A percentile compares a stretch with the other conserved stretches of the same genome.
Conservation (phyloP, 805 yeast genomes). For the Torulaspora maleeae region DNA sequence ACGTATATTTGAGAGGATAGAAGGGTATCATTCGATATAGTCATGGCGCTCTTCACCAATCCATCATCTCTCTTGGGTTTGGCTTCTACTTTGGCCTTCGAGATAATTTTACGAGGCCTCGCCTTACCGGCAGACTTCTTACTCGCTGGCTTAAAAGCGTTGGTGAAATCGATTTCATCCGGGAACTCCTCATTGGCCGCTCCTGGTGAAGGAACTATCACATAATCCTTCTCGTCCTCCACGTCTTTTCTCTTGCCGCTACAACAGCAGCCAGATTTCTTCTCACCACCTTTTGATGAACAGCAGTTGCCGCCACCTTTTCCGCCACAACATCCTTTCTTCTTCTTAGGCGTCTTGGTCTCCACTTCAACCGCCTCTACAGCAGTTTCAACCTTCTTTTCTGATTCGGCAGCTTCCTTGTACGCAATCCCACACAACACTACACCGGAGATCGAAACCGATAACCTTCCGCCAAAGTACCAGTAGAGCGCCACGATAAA, state of each 20-base stretch:
- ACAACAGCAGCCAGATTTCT: slow-evolving; percentile 31
- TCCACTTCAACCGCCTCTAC: background rate
- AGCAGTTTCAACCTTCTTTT: background rate
- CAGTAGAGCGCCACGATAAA: slow-evolving; percentile 14
- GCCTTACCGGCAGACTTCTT: slow-evolving; percentile 4
- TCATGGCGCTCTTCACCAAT: slow-evolving; percentile 33
- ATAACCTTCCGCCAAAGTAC: slow-evolving; percentile 37
- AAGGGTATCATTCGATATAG: slow-evolving; percentile 41
- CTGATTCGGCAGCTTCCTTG: slow-evolving; percentile 11
- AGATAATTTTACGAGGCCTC: slow-evolving; percentile 16
- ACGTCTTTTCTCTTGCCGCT: slow-evolving; percentile 27
- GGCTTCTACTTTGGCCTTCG: slow-evolving; percentile 7
- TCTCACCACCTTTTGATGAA: slow-evolving; percentile 16
- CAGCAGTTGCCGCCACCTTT: slow-evolving; percentile 19
- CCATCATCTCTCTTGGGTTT: slow-evolving; percentile 12
- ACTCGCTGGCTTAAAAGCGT: slow-evolving; percentile 30
- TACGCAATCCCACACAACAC: slow-evolving; percentile 26
- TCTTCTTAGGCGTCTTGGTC: slow-evolving; percentile 6
- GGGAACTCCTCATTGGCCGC: slow-evolving; percentile 8
- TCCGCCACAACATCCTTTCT: slow-evolving; percentile 28
- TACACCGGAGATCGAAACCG: slow-evolving; percentile 32
- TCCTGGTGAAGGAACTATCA: slow-evolving; percentile 13
- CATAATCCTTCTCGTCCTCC: slow-evolving; percentile 15
- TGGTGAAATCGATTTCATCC: slow-evolving; percentile 40
- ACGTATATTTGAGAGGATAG: slow-evolving; percentile 56